Percentiles rank a stretch among this genome's conserved stretches.
Conservation (phyloP, 169 alveolate genomes). For the Plasmodium coatneyi region DNA sequence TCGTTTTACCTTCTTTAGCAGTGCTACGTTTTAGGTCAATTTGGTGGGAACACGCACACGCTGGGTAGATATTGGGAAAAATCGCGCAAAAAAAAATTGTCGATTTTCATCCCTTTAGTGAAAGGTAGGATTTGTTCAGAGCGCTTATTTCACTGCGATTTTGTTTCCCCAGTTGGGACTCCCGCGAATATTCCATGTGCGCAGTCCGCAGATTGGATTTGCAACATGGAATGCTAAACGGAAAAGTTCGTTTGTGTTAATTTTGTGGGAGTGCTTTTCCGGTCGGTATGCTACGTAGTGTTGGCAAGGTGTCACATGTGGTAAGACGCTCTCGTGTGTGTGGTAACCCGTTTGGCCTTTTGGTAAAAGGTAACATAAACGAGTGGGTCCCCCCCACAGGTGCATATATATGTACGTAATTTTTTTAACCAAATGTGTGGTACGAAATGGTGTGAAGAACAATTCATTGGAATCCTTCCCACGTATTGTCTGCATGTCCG, state of each 20-base stretch:
- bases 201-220: background rate
- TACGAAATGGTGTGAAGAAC: background rate
- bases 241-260: background rate
- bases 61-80: background rate
- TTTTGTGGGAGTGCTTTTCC: background rate
- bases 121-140: background rate
- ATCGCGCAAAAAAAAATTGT: background rate
- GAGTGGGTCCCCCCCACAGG: background rate
- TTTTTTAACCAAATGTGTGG: background rate
- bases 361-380: background rate
- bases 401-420: background rate
- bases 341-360: background rate
- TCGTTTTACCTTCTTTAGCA: background rate
- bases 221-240: background rate
- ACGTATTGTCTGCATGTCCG: background rate
- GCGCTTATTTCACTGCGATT: background rate
- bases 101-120: background rate
- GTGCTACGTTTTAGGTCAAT: background rate
- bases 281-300: background rate
- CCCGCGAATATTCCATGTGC: background rate
- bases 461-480: background rate
- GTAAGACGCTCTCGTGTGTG: background rate
- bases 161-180: background rate
- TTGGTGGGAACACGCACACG: background rate
- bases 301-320: background rate